Percentiles rank a stretch among this genome's conserved stretches.
phyloP scores from a whole-genome alignment of 2,329 filamentous ascomycete species.

The Cladosporium austrohemisphaericum region DNA sequence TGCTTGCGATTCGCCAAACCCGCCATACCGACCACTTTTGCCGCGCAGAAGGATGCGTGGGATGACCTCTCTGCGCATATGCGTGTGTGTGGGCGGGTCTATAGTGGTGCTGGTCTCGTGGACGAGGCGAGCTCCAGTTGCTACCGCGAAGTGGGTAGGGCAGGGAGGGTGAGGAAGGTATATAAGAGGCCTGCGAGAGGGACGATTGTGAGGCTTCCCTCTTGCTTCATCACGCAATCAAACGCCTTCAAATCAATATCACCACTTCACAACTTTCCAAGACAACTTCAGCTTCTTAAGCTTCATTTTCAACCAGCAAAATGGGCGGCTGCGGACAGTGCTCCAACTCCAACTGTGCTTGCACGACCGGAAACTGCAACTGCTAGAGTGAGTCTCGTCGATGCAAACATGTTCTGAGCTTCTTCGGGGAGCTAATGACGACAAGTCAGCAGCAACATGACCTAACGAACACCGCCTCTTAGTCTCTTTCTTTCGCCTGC shows the following conservation, averaged over 20 bases:
- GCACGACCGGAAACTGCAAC: conserved; percentile 29
- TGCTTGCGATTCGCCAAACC: conserved; percentile 4
- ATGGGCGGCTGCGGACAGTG: conserved; percentile 32
- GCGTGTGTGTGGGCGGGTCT: conserved; percentile 3
- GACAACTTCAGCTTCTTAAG: conserved; percentile 9
- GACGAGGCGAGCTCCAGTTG: conserved; percentile 7
- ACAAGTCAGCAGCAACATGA: conserved; percentile 8
- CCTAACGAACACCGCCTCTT: not conserved
- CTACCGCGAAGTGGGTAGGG: not conserved
- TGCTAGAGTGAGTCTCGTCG: conserved; percentile 20
- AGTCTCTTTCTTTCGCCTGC: conserved; percentile 8
- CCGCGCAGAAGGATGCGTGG: conserved; percentile 5
- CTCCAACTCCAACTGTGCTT: conserved; percentile 30
- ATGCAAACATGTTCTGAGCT: too few species aligned
- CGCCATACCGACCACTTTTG: conserved; percentile 2
- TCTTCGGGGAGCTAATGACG: not conserved
- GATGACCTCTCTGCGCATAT: conserved; percentile 6
- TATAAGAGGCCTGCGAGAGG: conserved; percentile 8
- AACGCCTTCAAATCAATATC: conserved; percentile 6
- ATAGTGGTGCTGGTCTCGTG: conserved; percentile 8
- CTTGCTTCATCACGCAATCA: conserved; percentile 11
- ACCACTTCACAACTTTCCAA: conserved; percentile 10
- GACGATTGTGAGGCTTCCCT: not conserved
- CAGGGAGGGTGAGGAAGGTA: not conserved
- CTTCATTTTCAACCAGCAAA: conserved; percentile 22